Base-by-base conservation (phyloP, 2,329 filamentous ascomycete species). In the Trichoderma sp. region DNA sequence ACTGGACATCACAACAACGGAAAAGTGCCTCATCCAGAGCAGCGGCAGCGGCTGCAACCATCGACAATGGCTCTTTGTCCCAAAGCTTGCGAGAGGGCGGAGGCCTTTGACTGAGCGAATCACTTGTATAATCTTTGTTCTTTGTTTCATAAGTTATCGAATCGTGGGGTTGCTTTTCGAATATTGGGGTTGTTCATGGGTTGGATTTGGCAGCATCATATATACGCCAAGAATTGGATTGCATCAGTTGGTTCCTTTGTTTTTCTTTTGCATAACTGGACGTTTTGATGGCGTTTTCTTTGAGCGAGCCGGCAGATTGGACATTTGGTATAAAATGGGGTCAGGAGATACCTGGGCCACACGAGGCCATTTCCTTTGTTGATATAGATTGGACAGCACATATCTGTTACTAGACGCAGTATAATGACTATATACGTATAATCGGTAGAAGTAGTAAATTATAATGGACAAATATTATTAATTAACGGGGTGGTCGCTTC, bases 21-120 rank as follows among this genome's bases (percentile, higher is more conserved):
- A 89, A 84, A 82, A 86, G 83, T 45, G 85, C 89, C 1, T 88
- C 90, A 3, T 87, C 88, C 45, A 88, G 88, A 76, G 89, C 93
- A 14, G 88, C 89, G 18, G 86, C 92, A 12, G 88, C 89, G 18
- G 86, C 92, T 0, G 87, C 89, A 31, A 84, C 83, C 1, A 82
- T 94, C 27, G 91, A 94, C 80, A 86, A 87, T 45, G 88, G 90
- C 59, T 89, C 91, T 9, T 81, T 95, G 79, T 86, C 85, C 77
- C 91, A 93, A 79, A 89, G 86, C 64, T 83, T 94, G 24, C 77
- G 77, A 74, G 83, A 82, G 82, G 74, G 27, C 21, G 62, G 60
- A 6, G 11, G 45, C 31, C 27, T 27, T 12, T 33, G 71, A 64
- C 4, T 16, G 18, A 64, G 16, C 14, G 31, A 9, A 16, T 56